Percentiles rank a stretch among this genome's conserved stretches.
Evolutionary conservation across 2,329 filamentous ascomycete genomes (phyloP).

Genomic region (Camillea tinctor): DNA sequence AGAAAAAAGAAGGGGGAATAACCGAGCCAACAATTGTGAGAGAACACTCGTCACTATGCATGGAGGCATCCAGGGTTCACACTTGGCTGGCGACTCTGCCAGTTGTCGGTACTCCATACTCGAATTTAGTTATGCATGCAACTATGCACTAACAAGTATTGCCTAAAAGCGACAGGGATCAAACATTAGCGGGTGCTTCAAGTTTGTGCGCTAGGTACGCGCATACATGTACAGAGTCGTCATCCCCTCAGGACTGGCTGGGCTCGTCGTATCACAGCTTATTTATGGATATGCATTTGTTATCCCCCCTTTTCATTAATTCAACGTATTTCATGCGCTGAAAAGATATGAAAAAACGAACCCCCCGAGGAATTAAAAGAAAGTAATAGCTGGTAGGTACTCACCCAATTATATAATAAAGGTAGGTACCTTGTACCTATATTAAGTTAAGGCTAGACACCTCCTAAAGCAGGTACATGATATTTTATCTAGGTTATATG

Average conservation of each 20-base stretch:
- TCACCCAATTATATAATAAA: too few species aligned
- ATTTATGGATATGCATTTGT: neutral
- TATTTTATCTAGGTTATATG: too few species aligned
- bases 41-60: neutral
- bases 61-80: neutral
- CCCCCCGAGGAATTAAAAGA: too few species aligned
- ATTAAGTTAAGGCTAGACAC: too few species aligned
- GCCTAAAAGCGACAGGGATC: neutral
- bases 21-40: neutral
- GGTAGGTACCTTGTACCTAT: too few species aligned
- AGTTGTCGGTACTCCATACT: neutral
- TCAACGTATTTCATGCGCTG: neutral
- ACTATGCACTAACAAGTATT: neutral
- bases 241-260: neutral
- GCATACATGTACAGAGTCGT: neutral
- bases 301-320: neutral
- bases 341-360: neutral
- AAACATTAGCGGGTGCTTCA: neutral
- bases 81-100: too few species aligned
- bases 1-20: neutral
- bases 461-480: too few species aligned
- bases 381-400: too few species aligned
- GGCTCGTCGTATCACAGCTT: neutral
- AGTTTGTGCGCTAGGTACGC: neutral
- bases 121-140: too few species aligned